phyloP scores from a whole-genome alignment of 768 basidiomycete species.

The Tylopilus rubrobrunneus region DNA sequence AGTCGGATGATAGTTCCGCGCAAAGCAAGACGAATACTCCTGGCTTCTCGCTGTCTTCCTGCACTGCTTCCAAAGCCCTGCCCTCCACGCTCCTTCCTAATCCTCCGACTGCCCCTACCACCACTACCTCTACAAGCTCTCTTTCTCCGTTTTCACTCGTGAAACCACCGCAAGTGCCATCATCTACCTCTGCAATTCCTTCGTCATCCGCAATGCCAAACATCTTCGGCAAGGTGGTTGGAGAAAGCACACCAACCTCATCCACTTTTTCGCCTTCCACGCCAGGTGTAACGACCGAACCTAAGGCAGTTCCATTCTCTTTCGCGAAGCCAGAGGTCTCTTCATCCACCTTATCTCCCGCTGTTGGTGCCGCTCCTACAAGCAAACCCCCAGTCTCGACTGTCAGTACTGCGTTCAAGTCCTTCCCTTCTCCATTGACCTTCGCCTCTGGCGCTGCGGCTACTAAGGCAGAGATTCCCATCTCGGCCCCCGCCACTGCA shows the following conservation, averaged over 20 bases:
- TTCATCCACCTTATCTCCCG: conserved; percentile 18
- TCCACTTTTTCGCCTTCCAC: conserved; percentile 6
- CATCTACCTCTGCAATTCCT: background rate
- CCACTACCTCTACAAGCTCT: conserved; percentile 8
- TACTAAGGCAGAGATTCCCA: conserved; percentile 6
- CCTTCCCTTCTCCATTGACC: background rate
- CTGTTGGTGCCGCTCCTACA: conserved; percentile 2
- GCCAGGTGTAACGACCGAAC: conserved; percentile 8
- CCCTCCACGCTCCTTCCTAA: conserved; percentile 14
- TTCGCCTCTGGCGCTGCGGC: conserved; percentile 9
- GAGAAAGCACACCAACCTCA: conserved; percentile 4
- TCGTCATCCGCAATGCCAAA: conserved; percentile 22
- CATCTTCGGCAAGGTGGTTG: conserved; percentile 30
- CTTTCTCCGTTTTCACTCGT: conserved; percentile 15
- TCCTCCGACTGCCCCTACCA: conserved; percentile 6
- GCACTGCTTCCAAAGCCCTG: conserved; percentile 23
- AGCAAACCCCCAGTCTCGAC: conserved; percentile 16
- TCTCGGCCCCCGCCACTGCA: background rate
- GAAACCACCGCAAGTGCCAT: conserved; percentile 11
- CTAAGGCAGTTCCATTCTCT: conserved; percentile 10
- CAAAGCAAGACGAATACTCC: conserved; percentile 19
- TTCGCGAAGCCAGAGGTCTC: conserved; percentile 18
- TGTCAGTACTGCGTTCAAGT: conserved; percentile 11
- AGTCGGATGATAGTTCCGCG: background rate
- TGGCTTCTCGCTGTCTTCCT: conserved; percentile 22